phyloP scores from a whole-genome alignment of 1,284 basidiomycete genomes.

The Naganishia cerealis region DNA sequence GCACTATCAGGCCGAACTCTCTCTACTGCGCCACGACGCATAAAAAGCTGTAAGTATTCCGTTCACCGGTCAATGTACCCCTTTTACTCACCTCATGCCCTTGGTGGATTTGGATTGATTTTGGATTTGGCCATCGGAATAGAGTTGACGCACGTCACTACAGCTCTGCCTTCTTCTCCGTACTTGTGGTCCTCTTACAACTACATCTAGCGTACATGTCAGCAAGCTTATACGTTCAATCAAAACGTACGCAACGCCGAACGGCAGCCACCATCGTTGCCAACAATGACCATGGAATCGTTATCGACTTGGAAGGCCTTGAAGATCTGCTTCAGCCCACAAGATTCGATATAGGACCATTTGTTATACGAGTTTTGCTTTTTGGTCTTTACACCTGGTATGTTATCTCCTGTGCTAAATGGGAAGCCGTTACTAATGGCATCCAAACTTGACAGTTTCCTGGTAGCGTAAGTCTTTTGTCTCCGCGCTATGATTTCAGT shows the following conservation, averaged over 20 bases:
- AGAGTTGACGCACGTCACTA: slow-evolving; percentile 19
- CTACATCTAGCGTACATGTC: slow-evolving; percentile 21
- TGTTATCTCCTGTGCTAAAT: not conserved
- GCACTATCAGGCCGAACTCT: not conserved
- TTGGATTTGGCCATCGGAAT: not conserved
- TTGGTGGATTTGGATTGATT: not conserved
- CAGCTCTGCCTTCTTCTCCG: slow-evolving; percentile 15
- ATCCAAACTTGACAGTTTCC: not conserved
- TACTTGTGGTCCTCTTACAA: slow-evolving; percentile 14
- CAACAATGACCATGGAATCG: slow-evolving; percentile 20
- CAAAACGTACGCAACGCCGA: slow-evolving; percentile 5
- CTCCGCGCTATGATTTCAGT: not conserved
- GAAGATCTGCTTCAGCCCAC: slow-evolving; percentile 21
- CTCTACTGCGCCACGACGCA: slow-evolving; percentile 23
- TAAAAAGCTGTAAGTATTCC: slow-evolving; percentile 3
- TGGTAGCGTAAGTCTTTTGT: not conserved
- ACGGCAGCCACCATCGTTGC: slow-evolving; percentile 15
- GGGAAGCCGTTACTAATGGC: not conserved
- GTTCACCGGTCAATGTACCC: not conserved
- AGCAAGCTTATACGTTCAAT: not conserved
- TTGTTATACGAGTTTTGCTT: slow-evolving; percentile 8
- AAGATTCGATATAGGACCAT: slow-evolving; percentile 12
- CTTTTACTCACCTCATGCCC: not conserved
- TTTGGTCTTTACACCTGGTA: slow-evolving; percentile 15
- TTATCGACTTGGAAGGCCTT: slow-evolving; percentile 17